A percentile compares a stretch with the other conserved stretches of the same genome.
phyloP scores from a whole-genome alignment of 2,329 filamentous ascomycete species.

The Calonectria crousiana region DNA sequence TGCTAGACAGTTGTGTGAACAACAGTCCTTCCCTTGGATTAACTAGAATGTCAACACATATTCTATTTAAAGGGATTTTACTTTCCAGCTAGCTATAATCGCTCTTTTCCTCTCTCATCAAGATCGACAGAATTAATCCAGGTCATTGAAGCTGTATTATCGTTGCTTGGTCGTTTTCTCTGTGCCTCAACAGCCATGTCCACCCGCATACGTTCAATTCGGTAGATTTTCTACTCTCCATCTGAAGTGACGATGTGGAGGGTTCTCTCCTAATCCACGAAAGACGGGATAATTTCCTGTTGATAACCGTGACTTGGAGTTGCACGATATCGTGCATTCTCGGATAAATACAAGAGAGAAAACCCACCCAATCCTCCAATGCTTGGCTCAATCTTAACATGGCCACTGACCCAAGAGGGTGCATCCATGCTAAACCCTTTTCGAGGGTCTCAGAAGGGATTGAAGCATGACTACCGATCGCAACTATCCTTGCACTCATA shows the following conservation, averaged over 20 bases:
- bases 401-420: constrained; percentile 61
- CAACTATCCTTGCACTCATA: not conserved
- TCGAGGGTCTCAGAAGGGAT: not conserved
- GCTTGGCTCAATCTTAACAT: constrained; percentile 38
- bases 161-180: too few species aligned
- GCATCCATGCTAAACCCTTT: constrained; percentile 49
- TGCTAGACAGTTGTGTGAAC: too few species aligned
- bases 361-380: constrained; percentile 72
- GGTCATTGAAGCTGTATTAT: too few species aligned
- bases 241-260: not conserved
- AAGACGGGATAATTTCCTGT: too few species aligned
- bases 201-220: not conserved
- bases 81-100: too few species aligned
- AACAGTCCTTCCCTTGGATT: too few species aligned
- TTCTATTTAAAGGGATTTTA: too few species aligned
- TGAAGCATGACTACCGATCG: not conserved
- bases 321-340: constrained; percentile 73
- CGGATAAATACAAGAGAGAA: constrained; percentile 71
- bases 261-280: not conserved
- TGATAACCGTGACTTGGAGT: constrained; percentile 3
- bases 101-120: too few species aligned
- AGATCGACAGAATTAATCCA: too few species aligned
- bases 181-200: too few species aligned
- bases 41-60: too few species aligned
- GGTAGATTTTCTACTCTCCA: not conserved